Evolutionary conservation across 2,329 filamentous ascomycete genomes (phyloP), one percentile per base, ranked within the genome.

Genomic region (Helotiales sp.): DNA sequence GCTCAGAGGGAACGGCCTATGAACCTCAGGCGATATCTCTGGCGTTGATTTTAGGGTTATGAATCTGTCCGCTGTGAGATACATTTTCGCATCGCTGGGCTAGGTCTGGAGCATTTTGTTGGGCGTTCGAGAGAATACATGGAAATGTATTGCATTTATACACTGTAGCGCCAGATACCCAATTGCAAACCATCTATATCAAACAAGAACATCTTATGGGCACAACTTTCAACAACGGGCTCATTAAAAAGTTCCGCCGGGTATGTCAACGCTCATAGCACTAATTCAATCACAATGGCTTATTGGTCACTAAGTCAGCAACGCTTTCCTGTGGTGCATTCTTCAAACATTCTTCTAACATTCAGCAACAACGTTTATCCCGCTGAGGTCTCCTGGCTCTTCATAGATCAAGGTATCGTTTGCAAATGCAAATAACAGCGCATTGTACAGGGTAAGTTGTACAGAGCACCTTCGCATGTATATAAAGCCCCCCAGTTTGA

Each of bases 341-440:
- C n/a, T n/a, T n/a, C n/a, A n/a, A n/a, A 46, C 17, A 33, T 47
- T 48, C 24, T 55, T 52, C 52, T 55, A 38, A 25, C 46, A 52
- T 38, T 31, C 36, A 29, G 36, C 27, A n/a, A 44, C 47, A 15
- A 52, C 50, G n/a, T 51, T 31, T 22, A 51, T 38, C 19, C 33
- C 30, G 33, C 49, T 42, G 13, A 53, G 17, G 13, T 42, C n/a
- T 13, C 74, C 79, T 0, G 77, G 78, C 1, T 80, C 79, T 40
- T 72, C 72, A 61, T 82, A 70, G 7, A 65, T 72, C 55, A 84
- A 70, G n/a, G 79, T 80, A 67, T 82, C 79, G 13, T 76, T 69
- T 1, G 76, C 69, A 46, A 83, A 65, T 2, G 65, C 68, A 55
- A 71, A 76, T 0, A 72, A 71, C n/a, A 83, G 67, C 1, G 77